Evolutionary conservation across 2,329 filamentous ascomycete genomes (phyloP), one percentile per base, ranked within the genome.

Genomic region (Escovopsis sp.): DNA sequence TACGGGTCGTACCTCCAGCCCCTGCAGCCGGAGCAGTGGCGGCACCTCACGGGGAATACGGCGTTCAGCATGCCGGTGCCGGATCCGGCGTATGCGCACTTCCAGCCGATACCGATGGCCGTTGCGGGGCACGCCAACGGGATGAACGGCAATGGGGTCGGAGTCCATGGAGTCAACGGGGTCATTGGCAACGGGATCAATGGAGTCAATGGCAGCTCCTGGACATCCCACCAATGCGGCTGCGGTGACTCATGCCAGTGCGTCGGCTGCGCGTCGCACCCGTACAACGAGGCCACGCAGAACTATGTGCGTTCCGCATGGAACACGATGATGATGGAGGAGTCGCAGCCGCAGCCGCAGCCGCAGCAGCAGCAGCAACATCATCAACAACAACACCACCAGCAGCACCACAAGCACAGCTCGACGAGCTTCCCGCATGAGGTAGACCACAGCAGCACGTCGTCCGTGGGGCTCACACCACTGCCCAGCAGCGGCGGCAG

Each of bases 191-290:
- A n/a, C n/a, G n/a, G n/a, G n/a, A n/a, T n/a, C n/a, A n/a, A n/a
- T n/a, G n/a, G n/a, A n/a, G n/a, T 34, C 16, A 45, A 44, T n/a
- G 36, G 35, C n/a, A 39, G 45, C 4, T 38, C 45, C 3, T 57
- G 53, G 43, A 61, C 53, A 15, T 57, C 50, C 35, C 58, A 58
- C 31, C 58, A 53, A 36, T 83, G 78, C 45, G 61, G 62, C 33
- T 83, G 78, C 47, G 78, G 78, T 15, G 70, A 76, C 36, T 60
- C 60, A 19, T 83, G 78, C 43, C 66, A 75, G 43, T 83, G 78
- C 48, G 59, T 81, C 26, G 77, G 76, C 10, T 83, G 78, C 48
- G 65, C 73, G 5, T 71, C 70, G 3, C 76, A 81, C 49, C 74
- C 77, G 11, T 78, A 75, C 47, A 81, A 81, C 44, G 63, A 71